phyloP scores from a whole-genome alignment of 805 yeast genomes.

The Metschnikowia dekortorum region DNA sequence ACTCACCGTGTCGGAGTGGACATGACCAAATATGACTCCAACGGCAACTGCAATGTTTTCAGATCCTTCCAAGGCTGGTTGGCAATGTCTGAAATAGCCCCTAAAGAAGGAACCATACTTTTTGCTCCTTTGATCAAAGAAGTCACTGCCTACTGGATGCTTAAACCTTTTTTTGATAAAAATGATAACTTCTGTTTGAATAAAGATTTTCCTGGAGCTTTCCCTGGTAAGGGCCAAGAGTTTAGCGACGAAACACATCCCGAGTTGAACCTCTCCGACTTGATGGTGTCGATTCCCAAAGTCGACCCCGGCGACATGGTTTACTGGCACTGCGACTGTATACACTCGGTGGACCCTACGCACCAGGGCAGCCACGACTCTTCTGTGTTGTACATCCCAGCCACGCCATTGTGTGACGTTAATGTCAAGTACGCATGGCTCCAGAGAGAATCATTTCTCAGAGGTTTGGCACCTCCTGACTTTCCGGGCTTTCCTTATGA shows the following conservation, averaged over 20 bases:
- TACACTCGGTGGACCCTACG: conserved; percentile 38
- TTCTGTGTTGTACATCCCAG: no score
- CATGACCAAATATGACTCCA: conserved; percentile 28
- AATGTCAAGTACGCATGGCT: no score
- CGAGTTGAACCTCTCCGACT: conserved; percentile 26
- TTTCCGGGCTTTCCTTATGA: no score
- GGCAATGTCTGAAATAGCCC: conserved; percentile 29
- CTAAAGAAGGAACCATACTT: conserved; percentile 38
- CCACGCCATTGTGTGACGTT: no score
- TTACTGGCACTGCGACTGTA: conserved; percentile 41
- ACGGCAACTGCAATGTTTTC: conserved; percentile 28
- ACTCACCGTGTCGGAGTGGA: conserved; percentile 30
- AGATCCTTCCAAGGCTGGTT: conserved; percentile 45
- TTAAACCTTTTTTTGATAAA: conserved; percentile 38
- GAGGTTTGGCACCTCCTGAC: no score
- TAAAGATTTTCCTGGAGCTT: conserved; percentile 35
- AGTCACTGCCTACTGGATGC: conserved; percentile 35
- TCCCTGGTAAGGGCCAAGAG: conserved; percentile 33
- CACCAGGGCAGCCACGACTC: conserved; percentile 33
- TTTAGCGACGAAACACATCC: conserved; percentile 28
- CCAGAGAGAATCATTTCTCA: no score
- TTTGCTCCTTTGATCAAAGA: conserved; percentile 34
- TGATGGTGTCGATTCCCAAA: conserved; percentile 33
- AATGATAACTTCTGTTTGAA: conserved; percentile 28
- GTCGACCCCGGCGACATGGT: conserved; percentile 42